Base-by-base conservation (phyloP, 129 eudicot genomes). In the Artemisia tridentata region DNA sequence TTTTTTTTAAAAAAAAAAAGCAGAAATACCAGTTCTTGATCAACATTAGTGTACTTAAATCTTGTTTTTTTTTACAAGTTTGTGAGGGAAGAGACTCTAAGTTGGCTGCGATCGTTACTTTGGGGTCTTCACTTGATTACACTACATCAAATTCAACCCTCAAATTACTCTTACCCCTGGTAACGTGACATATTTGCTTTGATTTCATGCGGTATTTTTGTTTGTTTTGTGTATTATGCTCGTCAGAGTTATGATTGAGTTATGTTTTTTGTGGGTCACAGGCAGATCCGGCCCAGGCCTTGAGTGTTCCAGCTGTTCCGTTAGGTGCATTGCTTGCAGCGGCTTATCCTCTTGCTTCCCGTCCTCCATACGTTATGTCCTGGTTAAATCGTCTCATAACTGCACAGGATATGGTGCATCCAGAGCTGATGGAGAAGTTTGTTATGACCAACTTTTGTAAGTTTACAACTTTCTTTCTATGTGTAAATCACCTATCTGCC, bases 101-200 rank as follows among this genome's bases (percentile, higher is more conserved):
- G 61, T 72, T 88, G 69, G 91, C 87, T 74, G 86, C 84, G 72
- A 82, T 86, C 16, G 52, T 84, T 66, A 86, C 96, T 51, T 74
- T 88, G 69, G 96, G 82, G 31, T 80, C 91, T 59, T 85, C 91
- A 77, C 91, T 88, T 54, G 91, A 86, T 72, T 88, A 86, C 85
- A 80, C 89, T 41, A 76, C 96, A 57, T 88, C 96, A 77, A 82
- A 76, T 27, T 88, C 96, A 61, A 62, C 96, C 17, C 57, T 88
- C 18, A 86, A 81, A 75, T 68, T 79, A 27, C 83, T 88, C 21
- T 54, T 73, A 48, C 89, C 96, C 69, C 78, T 86, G 77, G 96
- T 85, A 83, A 75, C 54, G 31, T 51, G 5, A 19, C 25, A 71
- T 12, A 67, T 46, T 15, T 67, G 50, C n/a, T 5, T 69, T 65